Evolutionary conservation across 176 grass and related monocot species (phyloP).

Genomic region (Juncus inflexus): DNA sequence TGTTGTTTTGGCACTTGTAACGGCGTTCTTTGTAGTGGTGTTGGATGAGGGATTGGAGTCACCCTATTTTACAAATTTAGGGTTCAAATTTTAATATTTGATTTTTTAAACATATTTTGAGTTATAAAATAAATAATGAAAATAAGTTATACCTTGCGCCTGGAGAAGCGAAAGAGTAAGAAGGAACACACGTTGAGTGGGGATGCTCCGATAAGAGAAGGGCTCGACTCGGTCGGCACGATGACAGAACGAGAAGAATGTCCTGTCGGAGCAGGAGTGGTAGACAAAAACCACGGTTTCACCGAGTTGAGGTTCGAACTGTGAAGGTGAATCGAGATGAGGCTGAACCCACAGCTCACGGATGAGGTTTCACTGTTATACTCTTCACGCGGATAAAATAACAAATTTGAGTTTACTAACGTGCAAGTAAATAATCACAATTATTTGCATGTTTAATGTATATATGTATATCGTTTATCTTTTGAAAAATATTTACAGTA

Average conservation of each 20-base stretch:
- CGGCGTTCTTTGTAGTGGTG: constrained; percentile 37
- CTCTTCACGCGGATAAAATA: too few species aligned
- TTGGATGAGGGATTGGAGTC: constrained; percentile 16
- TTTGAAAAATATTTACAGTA: too few species aligned
- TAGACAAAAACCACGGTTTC: constrained; percentile 98
- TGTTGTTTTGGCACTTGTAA: constrained; percentile 27
- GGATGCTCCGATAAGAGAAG: constrained; percentile 83
- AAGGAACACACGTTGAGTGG: constrained; percentile 87
- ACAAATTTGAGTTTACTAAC: too few species aligned
- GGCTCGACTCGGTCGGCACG: constrained; percentile 46
- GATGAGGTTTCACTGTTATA: constrained; percentile 4
- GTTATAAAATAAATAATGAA: neutral
- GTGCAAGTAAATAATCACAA: too few species aligned
- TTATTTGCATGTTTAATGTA: too few species aligned
- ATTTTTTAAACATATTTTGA: neutral
- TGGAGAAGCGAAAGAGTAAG: constrained; percentile 97
- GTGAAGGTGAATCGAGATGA: constrained; percentile 90
- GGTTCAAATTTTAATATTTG: too few species aligned
- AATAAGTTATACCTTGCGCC: constrained; percentile 34
- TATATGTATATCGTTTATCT: too few species aligned
- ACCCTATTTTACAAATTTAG: neutral
- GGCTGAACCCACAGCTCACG: constrained; percentile 40
- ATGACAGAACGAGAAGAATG: constrained; percentile 43
- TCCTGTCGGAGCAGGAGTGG: constrained; percentile 36
- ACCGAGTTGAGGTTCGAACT: constrained; percentile 73